Evolutionary conservation across 2,329 filamentous ascomycete species (phyloP).

Genomic region (Raffaelea arxii): DNA sequence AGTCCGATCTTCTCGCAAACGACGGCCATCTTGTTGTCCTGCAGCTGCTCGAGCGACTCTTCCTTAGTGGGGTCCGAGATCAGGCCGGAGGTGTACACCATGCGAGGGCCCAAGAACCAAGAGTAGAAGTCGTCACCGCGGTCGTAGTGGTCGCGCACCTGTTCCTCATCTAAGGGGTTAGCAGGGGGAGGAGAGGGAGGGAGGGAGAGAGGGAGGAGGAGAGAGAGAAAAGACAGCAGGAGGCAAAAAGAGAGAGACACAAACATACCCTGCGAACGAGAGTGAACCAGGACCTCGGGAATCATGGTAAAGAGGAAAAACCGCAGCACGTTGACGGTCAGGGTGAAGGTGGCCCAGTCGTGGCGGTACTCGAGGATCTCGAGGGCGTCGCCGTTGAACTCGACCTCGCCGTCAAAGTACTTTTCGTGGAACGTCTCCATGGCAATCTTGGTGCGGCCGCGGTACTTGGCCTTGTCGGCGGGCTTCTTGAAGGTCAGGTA

Average conservation of each 20-base stretch:
- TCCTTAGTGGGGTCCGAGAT: constrained; percentile 82
- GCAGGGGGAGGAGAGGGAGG: not conserved
- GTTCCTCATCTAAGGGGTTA: constrained; percentile 69
- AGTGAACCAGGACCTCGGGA: constrained; percentile 14
- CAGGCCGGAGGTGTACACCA: constrained; percentile 96
- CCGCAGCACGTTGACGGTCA: constrained; percentile 13
- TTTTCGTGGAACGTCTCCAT: constrained; percentile 95
- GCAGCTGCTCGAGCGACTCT: constrained; percentile 86
- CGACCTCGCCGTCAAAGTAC: constrained; percentile 92
- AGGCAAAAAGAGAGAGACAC: not conserved
- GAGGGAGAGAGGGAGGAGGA: not conserved
- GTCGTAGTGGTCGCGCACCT: constrained; percentile 96
- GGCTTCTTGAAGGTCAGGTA: constrained; percentile 75
- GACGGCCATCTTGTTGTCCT: constrained; percentile 93
- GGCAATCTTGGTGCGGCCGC: constrained; percentile 70
- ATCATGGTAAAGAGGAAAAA: constrained; percentile 14
- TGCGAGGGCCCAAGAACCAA: constrained; percentile 96
- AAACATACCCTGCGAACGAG: constrained; percentile 12
- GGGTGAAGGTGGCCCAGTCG: constrained; percentile 68
- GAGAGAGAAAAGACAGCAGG: not conserved
- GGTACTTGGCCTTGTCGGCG: constrained; percentile 55
- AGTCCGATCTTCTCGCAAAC: constrained; percentile 94
- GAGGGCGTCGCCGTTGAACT: constrained; percentile 88
- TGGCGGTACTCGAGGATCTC: constrained; percentile 90
- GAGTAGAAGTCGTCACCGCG: constrained; percentile 96